phyloP scores from a whole-genome alignment of 75 land plant species.

The Pinus tabuliformis region DNA sequence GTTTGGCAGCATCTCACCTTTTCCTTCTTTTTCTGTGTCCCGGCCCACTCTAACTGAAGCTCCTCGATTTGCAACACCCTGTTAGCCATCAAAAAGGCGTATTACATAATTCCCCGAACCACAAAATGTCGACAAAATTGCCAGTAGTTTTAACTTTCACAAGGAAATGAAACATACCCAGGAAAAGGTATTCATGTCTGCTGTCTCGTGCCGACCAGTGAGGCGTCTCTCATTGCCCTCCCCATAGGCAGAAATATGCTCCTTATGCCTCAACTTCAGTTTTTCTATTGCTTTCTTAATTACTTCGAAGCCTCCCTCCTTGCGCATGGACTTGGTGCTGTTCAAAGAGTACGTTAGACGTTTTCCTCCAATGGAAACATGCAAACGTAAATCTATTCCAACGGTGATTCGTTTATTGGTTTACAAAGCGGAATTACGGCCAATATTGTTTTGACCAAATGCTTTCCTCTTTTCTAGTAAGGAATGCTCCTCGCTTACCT shows the following conservation, averaged over 20 bases:
- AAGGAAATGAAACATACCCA: conserved; percentile 44
- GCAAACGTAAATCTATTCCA: too few relatives aligned
- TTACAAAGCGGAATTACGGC: too few relatives aligned
- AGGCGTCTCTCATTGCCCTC: conserved; percentile 85
- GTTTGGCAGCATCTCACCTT: conserved; percentile 33
- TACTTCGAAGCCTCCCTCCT: conserved; percentile 59
- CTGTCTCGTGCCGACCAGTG: conserved; percentile 75
- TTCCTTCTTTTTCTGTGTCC: conserved; percentile 79
- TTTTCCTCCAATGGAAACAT: too few relatives aligned
- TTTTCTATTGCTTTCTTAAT: conserved; percentile 75
- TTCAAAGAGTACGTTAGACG: not conserved
- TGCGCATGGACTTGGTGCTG: conserved; percentile 80
- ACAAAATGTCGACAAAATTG: not conserved
- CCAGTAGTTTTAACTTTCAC: not conserved
- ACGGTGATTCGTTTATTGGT: too few relatives aligned
- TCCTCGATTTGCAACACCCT: conserved; percentile 95
- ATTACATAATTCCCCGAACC: not conserved
- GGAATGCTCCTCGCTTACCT: not conserved
- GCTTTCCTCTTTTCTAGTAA: not conserved
- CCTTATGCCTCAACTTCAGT: conserved; percentile 59
- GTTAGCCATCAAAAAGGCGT: not conserved
- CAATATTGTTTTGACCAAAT: too few relatives aligned
- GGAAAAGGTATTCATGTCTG: conserved; percentile 54
- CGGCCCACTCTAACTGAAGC: conserved; percentile 89
- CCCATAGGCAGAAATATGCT: conserved; percentile 85